Conservation (phyloP, 306 rosid species). For the Cotoneaster glaucophyllus region DNA sequence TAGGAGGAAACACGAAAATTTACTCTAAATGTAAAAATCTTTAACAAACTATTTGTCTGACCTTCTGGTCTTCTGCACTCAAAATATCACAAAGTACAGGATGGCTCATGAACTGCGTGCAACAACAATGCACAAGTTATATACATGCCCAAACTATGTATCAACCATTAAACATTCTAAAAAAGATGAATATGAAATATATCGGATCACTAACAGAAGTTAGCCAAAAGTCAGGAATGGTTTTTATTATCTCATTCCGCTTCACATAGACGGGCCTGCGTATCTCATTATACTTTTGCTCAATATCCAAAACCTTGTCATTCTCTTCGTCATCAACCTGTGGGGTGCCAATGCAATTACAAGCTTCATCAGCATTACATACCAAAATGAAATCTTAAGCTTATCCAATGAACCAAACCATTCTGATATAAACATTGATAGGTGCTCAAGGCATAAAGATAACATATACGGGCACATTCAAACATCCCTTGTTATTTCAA, state of each 20-base stretch:
- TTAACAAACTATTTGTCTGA: slow-evolving; percentile 15
- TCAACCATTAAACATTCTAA: neutral
- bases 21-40: neutral
- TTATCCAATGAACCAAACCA: neutral
- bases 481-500: neutral
- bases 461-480: neutral
- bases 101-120: slow-evolving; percentile 79
- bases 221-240: slow-evolving; percentile 84
- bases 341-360: slow-evolving; percentile 12
- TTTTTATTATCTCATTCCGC: slow-evolving; percentile 58
- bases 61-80: slow-evolving; percentile 61
- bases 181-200: neutral
- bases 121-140: slow-evolving; percentile 18
- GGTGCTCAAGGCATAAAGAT: neutral
- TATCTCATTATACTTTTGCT: slow-evolving; percentile 66
- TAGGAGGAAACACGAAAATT: neutral
- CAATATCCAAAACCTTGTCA: slow-evolving; percentile 62
- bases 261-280: slow-evolving; percentile 58
- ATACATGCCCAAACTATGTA: neutral
- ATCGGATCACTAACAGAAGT: slow-evolving; percentile 66
- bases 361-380: slow-evolving; percentile 9
- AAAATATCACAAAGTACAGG: slow-evolving; percentile 69
- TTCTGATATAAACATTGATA: neutral
- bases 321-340: slow-evolving; percentile 82
- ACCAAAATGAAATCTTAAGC: neutral